Conservation (phyloP, 164 flowering plant genomes). For the Stephania cephalantha region DNA sequence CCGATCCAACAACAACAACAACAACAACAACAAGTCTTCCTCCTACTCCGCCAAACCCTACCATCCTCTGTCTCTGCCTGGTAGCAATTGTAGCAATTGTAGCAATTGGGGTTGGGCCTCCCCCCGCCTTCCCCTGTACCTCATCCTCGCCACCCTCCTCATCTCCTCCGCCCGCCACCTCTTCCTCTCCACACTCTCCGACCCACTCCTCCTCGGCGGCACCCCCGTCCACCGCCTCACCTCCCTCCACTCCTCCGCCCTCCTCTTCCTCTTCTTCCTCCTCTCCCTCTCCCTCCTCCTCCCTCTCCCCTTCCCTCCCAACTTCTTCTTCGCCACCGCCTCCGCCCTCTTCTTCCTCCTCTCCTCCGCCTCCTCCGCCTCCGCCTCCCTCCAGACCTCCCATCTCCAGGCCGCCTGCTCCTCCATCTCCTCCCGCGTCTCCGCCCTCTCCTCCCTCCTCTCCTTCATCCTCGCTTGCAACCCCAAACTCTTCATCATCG, state of each 20-base stretch:
- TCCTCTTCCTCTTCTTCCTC: not conserved
- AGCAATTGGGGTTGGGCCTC: too few relatives aligned
- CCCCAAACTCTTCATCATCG: constrained; percentile 59
- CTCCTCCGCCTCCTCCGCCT: not conserved
- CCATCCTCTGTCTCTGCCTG: not conserved
- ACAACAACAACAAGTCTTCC: too few relatives aligned
- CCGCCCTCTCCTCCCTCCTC: constrained; percentile 42
- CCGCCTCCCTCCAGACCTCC: not conserved
- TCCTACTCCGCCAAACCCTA: not conserved
- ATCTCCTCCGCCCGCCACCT: not conserved
- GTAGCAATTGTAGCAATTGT: too few relatives aligned
- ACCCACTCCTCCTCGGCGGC: not conserved
- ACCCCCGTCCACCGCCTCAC: not conserved
- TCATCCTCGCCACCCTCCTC: not conserved
- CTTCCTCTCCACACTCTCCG: not conserved
- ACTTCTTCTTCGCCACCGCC: not conserved
- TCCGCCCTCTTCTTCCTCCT: not conserved
- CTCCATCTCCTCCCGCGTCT: constrained; percentile 38
- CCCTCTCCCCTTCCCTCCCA: not conserved
- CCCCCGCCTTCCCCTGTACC: not conserved
- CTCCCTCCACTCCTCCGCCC: not conserved
- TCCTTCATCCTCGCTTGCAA: constrained; percentile 46
- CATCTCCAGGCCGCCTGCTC: not conserved
- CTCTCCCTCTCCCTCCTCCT: not conserved
- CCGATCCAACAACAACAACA: not conserved